phyloP scores from a whole-genome alignment of 768 basidiomycete species.

The Psilocybe cubensis region DNA sequence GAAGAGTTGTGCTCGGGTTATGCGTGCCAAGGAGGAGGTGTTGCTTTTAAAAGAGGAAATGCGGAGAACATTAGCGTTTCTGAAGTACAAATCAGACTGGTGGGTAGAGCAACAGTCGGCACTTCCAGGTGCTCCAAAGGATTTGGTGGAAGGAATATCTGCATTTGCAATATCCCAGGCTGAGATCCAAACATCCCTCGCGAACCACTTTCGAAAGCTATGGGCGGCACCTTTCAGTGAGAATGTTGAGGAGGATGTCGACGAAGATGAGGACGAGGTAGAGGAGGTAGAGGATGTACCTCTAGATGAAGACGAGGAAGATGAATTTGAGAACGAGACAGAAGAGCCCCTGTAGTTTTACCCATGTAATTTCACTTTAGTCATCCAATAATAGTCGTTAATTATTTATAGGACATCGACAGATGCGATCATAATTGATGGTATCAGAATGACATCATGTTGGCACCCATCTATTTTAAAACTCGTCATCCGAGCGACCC shows the following conservation, averaged over 20 bases:
- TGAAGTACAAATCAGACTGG: slow-evolving; percentile 12
- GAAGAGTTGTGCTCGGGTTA: too few relatives aligned
- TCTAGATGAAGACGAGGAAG: neutral
- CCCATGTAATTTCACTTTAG: neutral
- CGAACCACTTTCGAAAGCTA: slow-evolving; percentile 18
- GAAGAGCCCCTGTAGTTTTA: too few relatives aligned
- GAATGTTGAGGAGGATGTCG: neutral
- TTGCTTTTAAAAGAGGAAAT: slow-evolving; percentile 19
- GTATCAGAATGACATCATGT: too few relatives aligned
- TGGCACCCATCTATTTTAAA: too few relatives aligned
- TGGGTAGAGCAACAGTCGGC: neutral
- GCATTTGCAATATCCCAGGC: slow-evolving; percentile 15
- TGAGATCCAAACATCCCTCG: slow-evolving; percentile 2
- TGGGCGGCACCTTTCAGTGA: slow-evolving; percentile 10
- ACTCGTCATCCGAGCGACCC: neutral
- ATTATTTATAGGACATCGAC: neutral
- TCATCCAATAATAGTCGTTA: neutral
- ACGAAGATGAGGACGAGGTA: neutral
- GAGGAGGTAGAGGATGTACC: slow-evolving; percentile 2
- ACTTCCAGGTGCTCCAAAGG: neutral
- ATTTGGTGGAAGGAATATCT: slow-evolving; percentile 6
- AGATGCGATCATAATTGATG: too few relatives aligned
- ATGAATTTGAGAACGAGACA: neutral
- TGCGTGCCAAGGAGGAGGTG: slow-evolving; percentile 19
- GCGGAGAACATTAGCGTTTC: slow-evolving; percentile 6